phyloP scores from a whole-genome alignment of 1,284 basidiomycete genomes.

The Paramarasmius palmivorus region DNA sequence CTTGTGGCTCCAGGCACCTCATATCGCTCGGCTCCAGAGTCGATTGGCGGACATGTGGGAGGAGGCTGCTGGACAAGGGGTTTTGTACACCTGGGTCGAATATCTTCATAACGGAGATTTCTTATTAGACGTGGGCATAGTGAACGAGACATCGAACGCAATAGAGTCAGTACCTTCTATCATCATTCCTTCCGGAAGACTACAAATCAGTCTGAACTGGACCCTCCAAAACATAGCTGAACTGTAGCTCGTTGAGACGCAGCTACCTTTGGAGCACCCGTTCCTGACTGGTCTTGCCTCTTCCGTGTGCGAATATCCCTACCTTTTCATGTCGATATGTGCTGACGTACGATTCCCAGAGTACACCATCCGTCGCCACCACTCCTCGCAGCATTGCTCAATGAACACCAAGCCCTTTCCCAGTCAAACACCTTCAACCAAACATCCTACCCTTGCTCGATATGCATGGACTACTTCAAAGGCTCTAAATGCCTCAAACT shows the following conservation, averaged over 20 bases:
- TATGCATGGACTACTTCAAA: slow-evolving; percentile 71
- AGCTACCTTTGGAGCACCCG: slow-evolving; percentile 4
- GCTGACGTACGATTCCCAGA: slow-evolving; percentile 29
- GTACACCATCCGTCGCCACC: slow-evolving; percentile 57
- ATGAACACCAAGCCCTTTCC: slow-evolving; percentile 46
- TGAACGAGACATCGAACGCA: slow-evolving; percentile 28
- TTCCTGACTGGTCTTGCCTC: slow-evolving; percentile 21
- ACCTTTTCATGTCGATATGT: not conserved
- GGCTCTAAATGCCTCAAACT: slow-evolving; percentile 69
- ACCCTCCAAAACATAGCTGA: not conserved
- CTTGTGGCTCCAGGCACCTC: slow-evolving; percentile 52
- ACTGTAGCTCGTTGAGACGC: no score
- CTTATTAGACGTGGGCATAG: slow-evolving; percentile 39
- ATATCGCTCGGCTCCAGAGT: slow-evolving; percentile 35
- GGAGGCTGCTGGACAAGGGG: slow-evolving; percentile 58
- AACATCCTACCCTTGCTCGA: slow-evolving; percentile 63
- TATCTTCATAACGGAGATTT: slow-evolving; percentile 66
- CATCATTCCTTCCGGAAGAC: not conserved
- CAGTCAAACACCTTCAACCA: slow-evolving; percentile 55
- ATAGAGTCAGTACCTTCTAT: slow-evolving; percentile 43
- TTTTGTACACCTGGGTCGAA: slow-evolving; percentile 72
- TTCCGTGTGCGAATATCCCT: not conserved
- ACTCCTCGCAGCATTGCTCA: slow-evolving; percentile 48
- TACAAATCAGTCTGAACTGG: no score
- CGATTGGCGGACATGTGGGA: slow-evolving; percentile 56